Base-by-base conservation (phyloP, 148 eudicot genomes). In the Nepenthes gracilis region DNA sequence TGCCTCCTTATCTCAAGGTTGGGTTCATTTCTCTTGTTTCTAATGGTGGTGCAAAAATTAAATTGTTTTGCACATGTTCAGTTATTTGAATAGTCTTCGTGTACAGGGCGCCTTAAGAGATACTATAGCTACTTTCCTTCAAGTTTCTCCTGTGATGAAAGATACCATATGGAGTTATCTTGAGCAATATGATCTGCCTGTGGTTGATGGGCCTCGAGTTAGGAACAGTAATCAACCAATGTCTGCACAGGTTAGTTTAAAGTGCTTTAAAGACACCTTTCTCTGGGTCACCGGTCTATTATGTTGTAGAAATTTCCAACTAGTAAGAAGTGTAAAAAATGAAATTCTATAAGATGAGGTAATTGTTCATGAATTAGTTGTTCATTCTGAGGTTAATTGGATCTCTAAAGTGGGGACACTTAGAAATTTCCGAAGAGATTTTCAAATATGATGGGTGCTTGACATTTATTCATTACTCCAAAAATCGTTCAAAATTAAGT, bases 141-240 rank as follows among this genome's bases (percentile, higher is more conserved):
- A 68, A 65, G 89, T 89, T 67, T 79, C 84, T 67, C 95, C 99
- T 33, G 60, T 69, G 64, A 69, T 89, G 65, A 89, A 89, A 78
- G 99, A 80, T 72, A 75, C 83, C 53, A 84, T 86, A 49, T 93
- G 99, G 99, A 83, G 77, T 69, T 89, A 72, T 67, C 88, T 93
- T 73, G 92, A 93, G 83, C 96, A 85, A 64, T 93, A 93, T 70
- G 99, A 93, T 83, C 85, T 93, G 58, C 99, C 96, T 54, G 99
- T 93, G 49, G 96, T 93, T 63, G 87, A 82, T 68, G 90, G 88
- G 49, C 79, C 95, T 72, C 86, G 81, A 67, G 75, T 66, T 66
- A 86, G 81, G 36, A 81, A 73, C 67, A 66, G 63, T 67, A 43
- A 69, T 33, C 80, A 79, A 43, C 65, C 90, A 57, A 64, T 76